Conservation (phyloP, 768 basidiomycete genomes). For the Coprinopsis strossmayeri region DNA sequence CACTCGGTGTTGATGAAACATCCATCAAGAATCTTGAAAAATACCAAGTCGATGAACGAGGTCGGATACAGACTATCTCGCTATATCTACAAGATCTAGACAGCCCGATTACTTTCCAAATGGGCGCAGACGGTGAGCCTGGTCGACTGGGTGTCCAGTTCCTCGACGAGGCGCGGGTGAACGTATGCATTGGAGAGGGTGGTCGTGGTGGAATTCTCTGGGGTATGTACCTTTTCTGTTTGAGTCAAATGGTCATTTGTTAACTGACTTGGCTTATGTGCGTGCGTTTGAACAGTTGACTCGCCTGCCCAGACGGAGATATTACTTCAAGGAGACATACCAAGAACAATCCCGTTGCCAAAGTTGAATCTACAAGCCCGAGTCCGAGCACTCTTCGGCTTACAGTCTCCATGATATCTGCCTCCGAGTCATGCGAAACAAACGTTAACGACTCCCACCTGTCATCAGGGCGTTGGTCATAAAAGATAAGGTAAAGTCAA, state of each 20-base stretch:
- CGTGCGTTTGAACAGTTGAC: constrained; percentile 16
- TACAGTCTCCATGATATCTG: background rate
- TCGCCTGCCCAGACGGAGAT: constrained; percentile 10
- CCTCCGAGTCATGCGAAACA: background rate
- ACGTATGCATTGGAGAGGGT: constrained; percentile 21
- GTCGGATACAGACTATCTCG: too few relatives aligned
- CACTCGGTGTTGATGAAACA: constrained; percentile 15
- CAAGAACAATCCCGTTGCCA: constrained; percentile 17
- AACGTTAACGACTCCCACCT: background rate
- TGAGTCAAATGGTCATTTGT: background rate
- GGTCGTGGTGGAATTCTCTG: constrained; percentile 23
- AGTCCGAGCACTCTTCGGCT: constrained; percentile 21
- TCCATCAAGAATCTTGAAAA: constrained; percentile 9
- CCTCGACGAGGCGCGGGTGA: constrained; percentile 22
- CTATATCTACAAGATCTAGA: constrained; percentile 19
- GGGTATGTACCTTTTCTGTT: constrained; percentile 15
- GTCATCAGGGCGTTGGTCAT: background rate
- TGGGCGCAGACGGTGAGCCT: constrained; percentile 22
- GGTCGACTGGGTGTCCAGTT: constrained; percentile 24
- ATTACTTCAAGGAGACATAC: constrained; percentile 16
- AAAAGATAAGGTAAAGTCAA: too few relatives aligned
- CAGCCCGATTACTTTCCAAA: constrained; percentile 16
- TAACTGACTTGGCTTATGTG: constrained; percentile 3
- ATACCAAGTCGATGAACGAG: constrained; percentile 1
- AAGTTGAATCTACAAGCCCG: constrained; percentile 20